Conservation (phyloP, 1,284 basidiomycete species). For the Papiliotrema terrestris region DNA sequence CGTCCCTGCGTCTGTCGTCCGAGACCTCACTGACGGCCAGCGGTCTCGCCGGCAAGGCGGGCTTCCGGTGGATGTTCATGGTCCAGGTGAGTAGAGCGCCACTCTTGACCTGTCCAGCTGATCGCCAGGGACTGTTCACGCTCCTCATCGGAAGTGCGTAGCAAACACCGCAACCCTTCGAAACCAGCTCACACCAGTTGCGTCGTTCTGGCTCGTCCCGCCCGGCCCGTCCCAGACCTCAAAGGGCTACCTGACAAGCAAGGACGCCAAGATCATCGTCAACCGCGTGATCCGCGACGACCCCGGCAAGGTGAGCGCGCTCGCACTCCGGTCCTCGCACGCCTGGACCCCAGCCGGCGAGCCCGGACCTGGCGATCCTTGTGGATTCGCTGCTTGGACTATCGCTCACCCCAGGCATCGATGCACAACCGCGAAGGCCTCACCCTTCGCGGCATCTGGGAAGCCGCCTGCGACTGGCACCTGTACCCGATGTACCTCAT, state of each 20-base stretch:
- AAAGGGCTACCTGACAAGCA: constrained; percentile 60
- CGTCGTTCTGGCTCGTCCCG: neutral
- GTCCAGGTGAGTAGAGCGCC: constrained; percentile 20
- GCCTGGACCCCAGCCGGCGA: neutral
- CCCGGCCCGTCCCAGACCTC: constrained; percentile 48
- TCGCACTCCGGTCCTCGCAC: neutral
- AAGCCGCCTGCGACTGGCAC: constrained; percentile 49
- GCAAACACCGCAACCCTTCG: neutral
- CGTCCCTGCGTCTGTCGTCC: too few species aligned
- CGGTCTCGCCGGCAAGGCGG: constrained; percentile 56
- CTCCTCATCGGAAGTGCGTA: neutral
- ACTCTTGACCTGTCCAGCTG: too few species aligned
- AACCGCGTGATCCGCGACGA: constrained; percentile 23
- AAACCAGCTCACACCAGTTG: neutral
- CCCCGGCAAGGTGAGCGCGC: constrained; percentile 52
- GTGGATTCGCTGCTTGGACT: neutral
- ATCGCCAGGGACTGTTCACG: neutral
- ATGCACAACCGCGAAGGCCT: constrained; percentile 76
- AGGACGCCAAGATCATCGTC: constrained; percentile 51
- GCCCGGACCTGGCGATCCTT: too few species aligned
- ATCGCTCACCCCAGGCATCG: neutral
- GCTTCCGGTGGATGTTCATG: constrained; percentile 42
- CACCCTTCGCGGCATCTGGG: constrained; percentile 55
- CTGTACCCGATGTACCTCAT: constrained; percentile 57
- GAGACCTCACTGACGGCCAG: constrained; percentile 23